Base-by-base conservation (phyloP, 2,329 filamentous ascomycete species). In the Neocatenulostroma microsporum region DNA sequence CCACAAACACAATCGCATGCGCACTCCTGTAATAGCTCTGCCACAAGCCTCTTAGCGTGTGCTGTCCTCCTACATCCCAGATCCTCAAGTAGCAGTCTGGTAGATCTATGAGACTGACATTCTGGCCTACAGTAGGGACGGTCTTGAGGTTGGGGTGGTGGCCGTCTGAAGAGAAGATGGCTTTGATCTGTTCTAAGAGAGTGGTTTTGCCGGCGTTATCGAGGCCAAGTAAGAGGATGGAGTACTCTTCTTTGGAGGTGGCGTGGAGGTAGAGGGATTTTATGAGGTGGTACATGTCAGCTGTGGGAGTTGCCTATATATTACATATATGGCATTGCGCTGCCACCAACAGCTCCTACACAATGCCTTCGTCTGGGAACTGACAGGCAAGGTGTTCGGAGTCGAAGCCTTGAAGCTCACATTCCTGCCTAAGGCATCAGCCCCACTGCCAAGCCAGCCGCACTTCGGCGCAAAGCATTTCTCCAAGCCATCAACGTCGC, bases 211-310 rank as follows among this genome's bases (percentile, higher is more conserved):
- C 91, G 43, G 91, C 91, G 61, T 96, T 96, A 71, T 96, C 91
- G 57, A 96, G 84, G 46, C 91, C 91, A 54, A 96, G 84, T 50
- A 96, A 82, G 57, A 96, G 85, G 56, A 95, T 85, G 15, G 89
- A 95, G 72, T 95, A 96, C 69, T 96, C 89, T 91, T 96, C 88
- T 76, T 95, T 96, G 66, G 86, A 94, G 13, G 89, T 96, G 39
- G 86, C 89, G 61, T 94, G 85, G 54, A 91, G 77, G 66, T 96
- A 98, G 40, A 98, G 73, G 41, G 86, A 88, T 63, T 95, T 95
- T 56, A 85, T 80, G 53, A 98, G 79, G 68, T 96, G 89, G 68
- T 95, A 96, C 89, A 95, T 95, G 14, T 34, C 26, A 30, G 26
- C 29, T 34, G 20, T 37, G n/a, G n/a, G n/a, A n/a, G n/a, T n/a